phyloP scores from a whole-genome alignment of 768 basidiomycete species.

The Myochromella boudieri region DNA sequence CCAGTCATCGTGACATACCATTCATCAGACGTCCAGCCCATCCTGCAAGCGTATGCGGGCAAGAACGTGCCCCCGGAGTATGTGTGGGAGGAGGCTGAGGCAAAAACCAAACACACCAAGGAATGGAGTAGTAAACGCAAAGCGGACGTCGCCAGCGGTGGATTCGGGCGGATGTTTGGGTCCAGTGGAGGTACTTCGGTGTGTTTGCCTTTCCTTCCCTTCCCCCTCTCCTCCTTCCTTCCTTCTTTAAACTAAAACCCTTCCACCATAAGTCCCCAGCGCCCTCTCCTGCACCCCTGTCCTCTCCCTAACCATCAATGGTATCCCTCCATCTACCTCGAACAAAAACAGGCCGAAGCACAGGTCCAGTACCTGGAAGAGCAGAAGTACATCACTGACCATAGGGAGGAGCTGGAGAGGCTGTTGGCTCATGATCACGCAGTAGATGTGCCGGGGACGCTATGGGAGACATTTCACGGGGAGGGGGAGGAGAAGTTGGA shows the following conservation, averaged over 20 bases:
- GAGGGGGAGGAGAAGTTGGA: constrained; percentile 16
- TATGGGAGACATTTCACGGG: constrained; percentile 47
- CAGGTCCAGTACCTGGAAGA: constrained; percentile 49
- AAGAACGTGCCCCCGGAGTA: constrained; percentile 91
- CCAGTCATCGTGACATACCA: constrained; percentile 92
- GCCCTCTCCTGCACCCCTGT: too few relatives aligned
- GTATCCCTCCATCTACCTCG: constrained; percentile 59
- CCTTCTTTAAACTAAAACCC: constrained; percentile 2
- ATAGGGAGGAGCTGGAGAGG: constrained; percentile 45
- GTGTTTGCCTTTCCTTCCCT: constrained; percentile 25
- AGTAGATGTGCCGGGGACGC: constrained; percentile 41
- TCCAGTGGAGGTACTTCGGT: too few relatives aligned
- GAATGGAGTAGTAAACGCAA: constrained; percentile 73
- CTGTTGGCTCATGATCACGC: constrained; percentile 40
- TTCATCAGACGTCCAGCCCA: constrained; percentile 82
- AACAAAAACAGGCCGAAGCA: constrained; percentile 51
- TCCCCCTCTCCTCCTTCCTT: constrained; percentile 24
- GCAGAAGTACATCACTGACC: constrained; percentile 45
- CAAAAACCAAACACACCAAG: constrained; percentile 72
- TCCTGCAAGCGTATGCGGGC: constrained; percentile 80
- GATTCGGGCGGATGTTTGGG: too few relatives aligned
- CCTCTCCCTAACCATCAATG: constrained; percentile 8
- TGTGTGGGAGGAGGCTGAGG: constrained; percentile 82
- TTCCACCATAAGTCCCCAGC: too few relatives aligned
- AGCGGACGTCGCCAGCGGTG: too few relatives aligned